Base-by-base conservation (phyloP, 2,329 filamentous ascomycete species). In the Ascochyta viciae-villosae region DNA sequence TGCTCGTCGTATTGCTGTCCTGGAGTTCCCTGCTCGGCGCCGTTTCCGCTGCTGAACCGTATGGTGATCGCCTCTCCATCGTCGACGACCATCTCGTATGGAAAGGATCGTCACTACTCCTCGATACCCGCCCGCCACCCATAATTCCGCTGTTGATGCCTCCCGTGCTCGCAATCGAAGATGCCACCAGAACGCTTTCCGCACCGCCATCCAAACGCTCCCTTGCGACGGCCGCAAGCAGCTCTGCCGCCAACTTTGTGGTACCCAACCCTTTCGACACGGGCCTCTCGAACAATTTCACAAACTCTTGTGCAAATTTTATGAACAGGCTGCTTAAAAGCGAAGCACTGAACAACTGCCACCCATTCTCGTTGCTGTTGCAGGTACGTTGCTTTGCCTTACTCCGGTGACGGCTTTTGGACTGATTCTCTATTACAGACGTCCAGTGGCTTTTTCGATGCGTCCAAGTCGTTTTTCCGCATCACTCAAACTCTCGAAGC, bases 321-420 rank as follows among this genome's bases (percentile, higher is more conserved):
- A 88, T 96, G 74, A 80, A 84, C 47, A 74, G 74, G 2, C 86
- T 96, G 66, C 82, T 95, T 46, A 78, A 77, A 42, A 85, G 91
- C 70, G 71, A 82, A 6, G 87, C 85, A 3, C 92, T 95, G 65
- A 83, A 85, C 64, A 74, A 83, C 47, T 98, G 94, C 78, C 86
- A 93, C 63, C 91, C 94, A 0, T 81, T 97, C 54, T 96, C 93
- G 1, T 82, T 96, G 66, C 84, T 98, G 62, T 81, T 98, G 9
- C 86, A 90, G 80, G 90, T 91, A 78, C 71, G 84, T 60, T 15
- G 6, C 19, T 29, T 16, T 7, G 41, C 27, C 27, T 19, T 16
- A 12, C 24, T 9, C 6, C 1, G 5, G 15, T 4, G 6, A 24
- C 31, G 27, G 9, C 16, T 22, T 3, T 6, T 42, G n/a, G 38